These are phyloP conservation scores for Panus rudis DNA, from an alignment of 768 basidiomycete species.

Conservation along the genomic window DNA sequence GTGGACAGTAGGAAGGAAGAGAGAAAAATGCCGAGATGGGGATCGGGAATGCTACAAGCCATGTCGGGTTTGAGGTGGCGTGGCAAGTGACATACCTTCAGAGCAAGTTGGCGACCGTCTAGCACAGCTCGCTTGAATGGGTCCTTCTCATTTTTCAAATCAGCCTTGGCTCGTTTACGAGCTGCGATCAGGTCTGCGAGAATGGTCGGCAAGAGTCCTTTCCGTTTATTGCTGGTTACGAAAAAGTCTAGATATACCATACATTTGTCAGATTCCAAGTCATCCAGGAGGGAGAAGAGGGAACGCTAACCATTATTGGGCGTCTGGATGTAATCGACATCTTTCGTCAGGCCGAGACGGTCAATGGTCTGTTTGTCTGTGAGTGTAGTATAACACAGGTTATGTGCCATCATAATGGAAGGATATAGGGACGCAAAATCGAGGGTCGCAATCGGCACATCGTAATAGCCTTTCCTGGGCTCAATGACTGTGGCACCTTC, in stretches of 20 bases:
- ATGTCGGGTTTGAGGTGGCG: too few relatives aligned
- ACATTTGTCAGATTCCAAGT: neutral
- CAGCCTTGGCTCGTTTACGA: conserved; percentile 90
- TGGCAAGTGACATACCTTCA: conserved; percentile 80
- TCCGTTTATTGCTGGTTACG: conserved; percentile 60
- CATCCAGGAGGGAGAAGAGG: neutral
- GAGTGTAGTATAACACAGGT: conserved; percentile 96
- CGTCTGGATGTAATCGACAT: conserved; percentile 87
- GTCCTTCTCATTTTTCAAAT: conserved; percentile 94
- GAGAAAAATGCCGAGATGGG: too few relatives aligned
- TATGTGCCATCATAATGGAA: conserved; percentile 99
- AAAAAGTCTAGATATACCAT: conserved; percentile 65
- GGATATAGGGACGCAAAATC: conserved; percentile 99
- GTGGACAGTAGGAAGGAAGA: neutral
- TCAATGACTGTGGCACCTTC: conserved; percentile 99
- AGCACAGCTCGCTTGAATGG: conserved; percentile 96
- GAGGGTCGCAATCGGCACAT: conserved; percentile 92
- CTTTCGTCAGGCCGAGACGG: conserved; percentile 69
- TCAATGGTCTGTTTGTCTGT: conserved; percentile 76
- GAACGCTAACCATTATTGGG: conserved; percentile 84
- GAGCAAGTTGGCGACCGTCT: conserved; percentile 92
- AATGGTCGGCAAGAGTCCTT: conserved; percentile 87
- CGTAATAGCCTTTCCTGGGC: conserved; percentile 92
- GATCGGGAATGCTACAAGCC: too few relatives aligned
- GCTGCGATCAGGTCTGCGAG: conserved; percentile 91